Evolutionary conservation across 805 yeast species (phyloP).

Genomic region (Torulaspora maleeae): DNA sequence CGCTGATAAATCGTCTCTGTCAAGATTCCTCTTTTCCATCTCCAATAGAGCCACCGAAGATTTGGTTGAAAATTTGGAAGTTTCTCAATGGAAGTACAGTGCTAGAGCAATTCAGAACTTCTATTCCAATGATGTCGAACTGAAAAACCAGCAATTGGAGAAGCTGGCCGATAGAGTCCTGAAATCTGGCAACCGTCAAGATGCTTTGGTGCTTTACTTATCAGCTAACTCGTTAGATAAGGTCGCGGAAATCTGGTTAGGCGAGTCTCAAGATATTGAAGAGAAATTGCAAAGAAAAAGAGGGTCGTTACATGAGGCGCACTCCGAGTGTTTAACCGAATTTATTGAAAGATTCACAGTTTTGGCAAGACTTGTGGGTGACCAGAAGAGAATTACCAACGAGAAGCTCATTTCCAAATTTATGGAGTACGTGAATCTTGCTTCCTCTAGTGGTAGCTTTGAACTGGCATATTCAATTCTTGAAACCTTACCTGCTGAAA

Average conservation of each 20-base stretch:
- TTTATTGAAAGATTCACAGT: slow-evolving; percentile 81
- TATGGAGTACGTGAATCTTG: slow-evolving; percentile 74
- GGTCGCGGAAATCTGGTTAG: slow-evolving; percentile 76
- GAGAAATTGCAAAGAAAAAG: slow-evolving; percentile 37
- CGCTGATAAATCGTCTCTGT: slow-evolving; percentile 46
- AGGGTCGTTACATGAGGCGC: slow-evolving; percentile 72
- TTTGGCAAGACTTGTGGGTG: slow-evolving; percentile 36
- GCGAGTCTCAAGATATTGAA: slow-evolving; percentile 56
- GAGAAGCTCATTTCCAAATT: slow-evolving; percentile 46
- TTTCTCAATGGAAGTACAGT: slow-evolving; percentile 76
- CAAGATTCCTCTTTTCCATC: slow-evolving; percentile 70
- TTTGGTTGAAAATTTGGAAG: slow-evolving; percentile 70
- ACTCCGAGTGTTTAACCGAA: slow-evolving; percentile 71
- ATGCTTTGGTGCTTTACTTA: slow-evolving; percentile 72
- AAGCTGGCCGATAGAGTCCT: slow-evolving; percentile 76
- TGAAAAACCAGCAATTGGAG: slow-evolving; percentile 52
- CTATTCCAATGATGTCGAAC: slow-evolving; percentile 44
- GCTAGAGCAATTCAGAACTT: slow-evolving; percentile 60
- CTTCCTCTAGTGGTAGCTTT: slow-evolving; percentile 78
- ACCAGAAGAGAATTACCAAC: slow-evolving; percentile 24
- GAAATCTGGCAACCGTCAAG: slow-evolving; percentile 52
- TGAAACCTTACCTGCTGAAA: slow-evolving; percentile 64
- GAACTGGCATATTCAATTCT: slow-evolving; percentile 73
- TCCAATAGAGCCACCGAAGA: slow-evolving; percentile 56
- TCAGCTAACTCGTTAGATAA: slow-evolving; percentile 79